These are phyloP conservation scores for Aspergillus quadricinctus DNA, from an alignment of 2,329 filamentous ascomycete species.

Conservation along the genomic window DNA sequence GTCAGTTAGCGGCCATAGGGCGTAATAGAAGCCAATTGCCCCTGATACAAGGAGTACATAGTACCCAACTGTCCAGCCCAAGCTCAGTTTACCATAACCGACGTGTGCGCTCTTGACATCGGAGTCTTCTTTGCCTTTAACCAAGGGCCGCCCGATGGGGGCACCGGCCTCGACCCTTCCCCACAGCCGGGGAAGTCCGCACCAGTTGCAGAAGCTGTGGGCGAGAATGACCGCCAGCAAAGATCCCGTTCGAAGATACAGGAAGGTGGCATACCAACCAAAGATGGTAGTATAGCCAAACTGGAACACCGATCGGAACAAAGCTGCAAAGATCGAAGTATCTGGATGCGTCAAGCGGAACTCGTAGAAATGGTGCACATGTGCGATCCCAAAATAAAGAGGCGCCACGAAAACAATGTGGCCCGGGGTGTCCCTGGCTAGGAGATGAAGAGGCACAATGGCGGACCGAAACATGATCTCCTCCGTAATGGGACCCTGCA, in stretches of 20 bases:
- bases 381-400: constrained; percentile 86
- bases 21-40: constrained; percentile 64
- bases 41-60: constrained; percentile 73
- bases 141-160: constrained; percentile 31
- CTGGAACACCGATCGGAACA: constrained; percentile 74
- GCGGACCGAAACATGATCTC: constrained; percentile 90
- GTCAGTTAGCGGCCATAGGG: constrained; percentile 69
- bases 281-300: constrained; percentile 89
- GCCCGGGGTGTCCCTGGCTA: constrained; percentile 56
- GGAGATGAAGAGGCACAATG: constrained; percentile 74
- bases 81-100: constrained; percentile 30
- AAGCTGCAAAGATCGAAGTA: constrained; percentile 57
- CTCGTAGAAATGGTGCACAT: constrained; percentile 95
- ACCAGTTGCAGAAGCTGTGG: constrained; percentile 88
- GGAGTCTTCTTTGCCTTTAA: constrained; percentile 39
- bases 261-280: constrained; percentile 85
- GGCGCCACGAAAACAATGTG: constrained; percentile 75
- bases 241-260: constrained; percentile 81
- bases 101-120: constrained; percentile 20
- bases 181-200: constrained; percentile 83
- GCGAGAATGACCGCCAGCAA: constrained; percentile 69
- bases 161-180: constrained; percentile 61
- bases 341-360: constrained; percentile 76
- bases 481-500: constrained; percentile 78
- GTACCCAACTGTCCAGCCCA: constrained; percentile 70